phyloP scores from a whole-genome alignment of 2,329 filamentous ascomycete genomes.

The Penicillium expansum region DNA sequence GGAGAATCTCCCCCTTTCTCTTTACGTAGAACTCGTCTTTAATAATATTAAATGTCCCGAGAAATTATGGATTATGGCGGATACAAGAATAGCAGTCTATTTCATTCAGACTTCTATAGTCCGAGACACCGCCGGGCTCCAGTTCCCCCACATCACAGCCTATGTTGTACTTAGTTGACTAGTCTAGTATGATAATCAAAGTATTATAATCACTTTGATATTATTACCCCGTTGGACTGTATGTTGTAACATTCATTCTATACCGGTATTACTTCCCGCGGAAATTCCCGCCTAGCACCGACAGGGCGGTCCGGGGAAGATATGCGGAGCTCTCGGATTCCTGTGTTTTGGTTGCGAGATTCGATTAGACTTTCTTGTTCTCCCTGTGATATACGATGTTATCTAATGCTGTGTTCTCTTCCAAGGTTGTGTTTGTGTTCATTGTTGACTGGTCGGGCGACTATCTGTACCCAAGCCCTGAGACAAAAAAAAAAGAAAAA shows the following conservation, averaged over 20 bases:
- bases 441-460: constrained; percentile 14
- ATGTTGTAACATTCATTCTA: constrained; percentile 10
- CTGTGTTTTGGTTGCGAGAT: constrained; percentile 21
- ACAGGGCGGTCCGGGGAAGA: constrained; percentile 28
- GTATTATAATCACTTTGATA: neutral
- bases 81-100: constrained; percentile 18
- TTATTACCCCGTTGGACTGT: neutral
- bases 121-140: constrained; percentile 19
- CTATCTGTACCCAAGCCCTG: constrained; percentile 14
- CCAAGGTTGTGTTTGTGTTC: neutral
- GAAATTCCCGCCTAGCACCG: constrained; percentile 22
- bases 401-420: constrained; percentile 1
- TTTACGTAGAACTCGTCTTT: neutral
- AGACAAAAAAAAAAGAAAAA: constrained; percentile 10
- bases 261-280: constrained; percentile 13
- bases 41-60: neutral
- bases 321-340: constrained; percentile 29
- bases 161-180: neutral
- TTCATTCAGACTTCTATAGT: constrained; percentile 25
- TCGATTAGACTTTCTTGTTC: constrained; percentile 15
- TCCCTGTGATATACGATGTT: constrained; percentile 16
- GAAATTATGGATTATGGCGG: constrained; percentile 18
- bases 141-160: constrained; percentile 21
- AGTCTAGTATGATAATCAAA: neutral
- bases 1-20: neutral